phyloP scores from a whole-genome alignment of 371 early-diverging fungal species.

The Catenaria anguillulae region DNA sequence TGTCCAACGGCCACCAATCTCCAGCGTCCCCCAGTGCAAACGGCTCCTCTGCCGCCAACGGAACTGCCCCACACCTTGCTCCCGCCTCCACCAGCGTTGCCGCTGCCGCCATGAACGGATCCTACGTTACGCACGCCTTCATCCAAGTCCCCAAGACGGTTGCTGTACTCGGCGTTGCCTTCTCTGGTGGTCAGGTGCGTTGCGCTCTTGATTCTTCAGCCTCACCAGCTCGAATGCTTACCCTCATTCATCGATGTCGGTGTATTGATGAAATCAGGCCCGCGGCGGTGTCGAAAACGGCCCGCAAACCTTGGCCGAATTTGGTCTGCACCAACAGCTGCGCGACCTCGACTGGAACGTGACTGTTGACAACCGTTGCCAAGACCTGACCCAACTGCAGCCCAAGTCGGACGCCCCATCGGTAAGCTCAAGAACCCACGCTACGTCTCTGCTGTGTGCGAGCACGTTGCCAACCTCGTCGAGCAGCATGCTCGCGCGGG shows the following conservation, averaged over 20 bases:
- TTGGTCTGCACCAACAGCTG: constrained; percentile 67
- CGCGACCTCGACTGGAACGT: constrained; percentile 65
- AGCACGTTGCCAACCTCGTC: constrained; percentile 50
- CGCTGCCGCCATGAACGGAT: neutral
- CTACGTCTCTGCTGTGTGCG: constrained; percentile 64
- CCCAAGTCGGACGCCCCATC: constrained; percentile 50
- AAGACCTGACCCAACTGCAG: constrained; percentile 31
- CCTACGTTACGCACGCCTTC: neutral
- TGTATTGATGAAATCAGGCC: constrained; percentile 28
- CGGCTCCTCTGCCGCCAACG: no score
- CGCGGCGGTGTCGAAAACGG: constrained; percentile 83
- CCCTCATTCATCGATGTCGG: neutral
- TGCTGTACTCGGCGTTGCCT: constrained; percentile 60
- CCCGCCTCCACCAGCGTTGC: neutral
- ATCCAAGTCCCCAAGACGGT: constrained; percentile 23
- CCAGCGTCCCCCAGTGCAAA: no score
- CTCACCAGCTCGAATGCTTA: neutral
- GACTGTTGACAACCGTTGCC: constrained; percentile 50
- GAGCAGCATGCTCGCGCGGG: constrained; percentile 41
- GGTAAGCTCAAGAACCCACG: constrained; percentile 70
- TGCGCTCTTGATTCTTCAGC: constrained; percentile 8
- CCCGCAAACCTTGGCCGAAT: constrained; percentile 62
- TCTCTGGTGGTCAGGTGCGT: constrained; percentile 54
- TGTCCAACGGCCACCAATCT: no score
- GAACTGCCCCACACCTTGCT: no score